Evolutionary conservation across 768 basidiomycete genomes (phyloP), one percentile per base, ranked within the genome.

Genomic region (Saitozyma sp.): DNA sequence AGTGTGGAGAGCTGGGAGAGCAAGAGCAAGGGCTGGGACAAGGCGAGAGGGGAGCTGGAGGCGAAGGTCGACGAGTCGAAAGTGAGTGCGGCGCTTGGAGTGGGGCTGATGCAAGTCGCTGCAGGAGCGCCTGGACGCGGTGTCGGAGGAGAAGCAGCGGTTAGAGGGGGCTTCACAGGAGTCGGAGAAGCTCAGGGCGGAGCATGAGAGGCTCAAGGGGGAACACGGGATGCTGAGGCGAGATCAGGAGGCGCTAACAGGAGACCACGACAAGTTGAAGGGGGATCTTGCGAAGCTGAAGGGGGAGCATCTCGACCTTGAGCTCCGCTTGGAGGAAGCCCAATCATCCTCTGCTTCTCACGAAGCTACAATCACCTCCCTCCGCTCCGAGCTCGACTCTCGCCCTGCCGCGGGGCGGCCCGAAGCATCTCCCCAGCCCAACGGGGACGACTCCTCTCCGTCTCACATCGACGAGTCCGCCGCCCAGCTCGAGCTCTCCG

Each of bases 1-100:
- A 67, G 61, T 16, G 63, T 74, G 29, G 70, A 71, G 43, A 64
- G 61, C 51, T 70, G 52, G 66, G 67, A 70, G 61, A 56, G 53
- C 51, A 71, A 63, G 48, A 48, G 52, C 11, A 68, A 65, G 50
- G 51, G 41, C 29, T 62, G 66, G 65, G 63, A 73, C 54, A 64
- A 62, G 59, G 45, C 16, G 16, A 52, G 62, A n/a, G 50, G 42
- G 50, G 63, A 67, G 45, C 48, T 64, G 50, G 61, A 70, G 46
- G 59, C 48, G 10, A 40, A 61, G 55, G 53, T 60, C 9, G 64
- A 62, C 50, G 66, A 68, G 19, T 51, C 54, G 13, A 63, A 71
- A 58, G 64, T 64, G 51, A 40, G 63, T 63, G 16, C 42, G 61
- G 58, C 29, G 57, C 42, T 39, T 64, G 43, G 56, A 62, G 8